phyloP scores from a whole-genome alignment of 305 asterid genomes.

The Solanum hybrid region DNA sequence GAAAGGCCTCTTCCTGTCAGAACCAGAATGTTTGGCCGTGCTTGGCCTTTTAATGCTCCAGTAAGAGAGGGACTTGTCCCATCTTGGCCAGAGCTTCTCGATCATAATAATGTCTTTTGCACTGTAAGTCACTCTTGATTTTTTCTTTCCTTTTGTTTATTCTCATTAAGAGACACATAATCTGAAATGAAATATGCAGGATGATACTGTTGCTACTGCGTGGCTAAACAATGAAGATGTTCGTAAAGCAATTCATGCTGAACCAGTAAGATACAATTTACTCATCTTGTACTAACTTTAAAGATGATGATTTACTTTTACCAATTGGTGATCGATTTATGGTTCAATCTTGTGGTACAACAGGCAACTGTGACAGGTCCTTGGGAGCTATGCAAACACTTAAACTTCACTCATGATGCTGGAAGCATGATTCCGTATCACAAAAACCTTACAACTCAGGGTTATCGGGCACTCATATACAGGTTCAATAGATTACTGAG shows the following conservation, averaged over 20 bases:
- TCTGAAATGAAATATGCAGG: slow-evolving; percentile 30
- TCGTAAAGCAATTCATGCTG: slow-evolving; percentile 85
- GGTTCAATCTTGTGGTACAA: background rate
- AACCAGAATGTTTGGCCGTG: slow-evolving; percentile 86
- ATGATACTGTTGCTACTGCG: slow-evolving; percentile 64
- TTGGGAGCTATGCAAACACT: slow-evolving; percentile 66
- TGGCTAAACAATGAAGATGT: slow-evolving; percentile 76
- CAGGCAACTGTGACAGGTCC: slow-evolving; percentile 44
- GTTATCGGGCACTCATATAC: slow-evolving; percentile 76
- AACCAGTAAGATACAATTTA: slow-evolving; percentile 40
- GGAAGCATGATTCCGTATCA: slow-evolving; percentile 94
- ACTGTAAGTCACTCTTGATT: slow-evolving; percentile 40
- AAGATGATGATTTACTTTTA: slow-evolving; percentile 4
- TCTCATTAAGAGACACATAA: background rate
- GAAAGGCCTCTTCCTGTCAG: slow-evolving; percentile 72
- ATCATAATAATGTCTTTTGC: slow-evolving; percentile 41
- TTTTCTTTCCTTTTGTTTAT: background rate
- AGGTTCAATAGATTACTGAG: slow-evolving; percentile 25
- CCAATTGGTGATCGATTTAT: background rate
- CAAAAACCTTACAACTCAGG: slow-evolving; percentile 65
- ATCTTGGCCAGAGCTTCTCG: slow-evolving; percentile 71
- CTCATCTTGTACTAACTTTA: slow-evolving; percentile 3
- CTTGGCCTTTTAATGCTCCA: slow-evolving; percentile 93
- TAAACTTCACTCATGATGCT: slow-evolving; percentile 46
- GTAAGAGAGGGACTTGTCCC: slow-evolving; percentile 81